These are phyloP conservation scores for Neurospora sp. DNA, from an alignment of 495 filamentous ascomycete species.

Conservation along the genomic window DNA sequence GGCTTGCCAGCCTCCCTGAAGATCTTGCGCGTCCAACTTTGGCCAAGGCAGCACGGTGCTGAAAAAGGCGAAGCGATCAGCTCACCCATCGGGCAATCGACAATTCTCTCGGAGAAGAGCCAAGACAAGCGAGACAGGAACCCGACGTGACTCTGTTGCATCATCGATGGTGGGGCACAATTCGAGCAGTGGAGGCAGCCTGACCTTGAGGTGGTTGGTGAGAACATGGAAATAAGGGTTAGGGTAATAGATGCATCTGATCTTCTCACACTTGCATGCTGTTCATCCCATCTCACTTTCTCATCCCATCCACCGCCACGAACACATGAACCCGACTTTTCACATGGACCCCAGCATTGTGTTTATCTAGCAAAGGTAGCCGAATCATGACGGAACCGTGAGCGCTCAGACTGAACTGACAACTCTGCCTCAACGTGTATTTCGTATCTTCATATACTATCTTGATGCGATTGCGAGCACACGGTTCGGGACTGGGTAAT, in stretches of 20 bases:
- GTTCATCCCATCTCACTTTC: neutral
- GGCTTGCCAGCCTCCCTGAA: neutral
- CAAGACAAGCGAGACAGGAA: neutral
- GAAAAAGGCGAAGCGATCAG: neutral
- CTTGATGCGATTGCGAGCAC: neutral
- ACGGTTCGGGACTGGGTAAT: neutral
- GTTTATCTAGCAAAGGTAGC: neutral
- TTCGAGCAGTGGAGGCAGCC: neutral
- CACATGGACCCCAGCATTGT: neutral
- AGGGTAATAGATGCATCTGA: neutral
- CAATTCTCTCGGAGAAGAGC: neutral
- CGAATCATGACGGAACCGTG: neutral
- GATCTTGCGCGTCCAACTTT: neutral
- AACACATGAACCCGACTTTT: neutral
- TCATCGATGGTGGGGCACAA: neutral
- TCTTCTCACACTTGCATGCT: neutral
- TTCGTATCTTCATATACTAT: neutral
- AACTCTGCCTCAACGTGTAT: neutral
- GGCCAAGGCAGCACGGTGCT: neutral
- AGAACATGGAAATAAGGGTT: neutral
- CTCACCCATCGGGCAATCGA: neutral
- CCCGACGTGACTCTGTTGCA: neutral
- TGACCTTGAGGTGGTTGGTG: neutral
- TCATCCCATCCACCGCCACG: neutral
- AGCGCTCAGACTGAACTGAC: neutral